These are phyloP conservation scores for Pigoraptor vietnamica DNA, from an alignment of 78 protist genomes.

Conservation along the genomic window DNA sequence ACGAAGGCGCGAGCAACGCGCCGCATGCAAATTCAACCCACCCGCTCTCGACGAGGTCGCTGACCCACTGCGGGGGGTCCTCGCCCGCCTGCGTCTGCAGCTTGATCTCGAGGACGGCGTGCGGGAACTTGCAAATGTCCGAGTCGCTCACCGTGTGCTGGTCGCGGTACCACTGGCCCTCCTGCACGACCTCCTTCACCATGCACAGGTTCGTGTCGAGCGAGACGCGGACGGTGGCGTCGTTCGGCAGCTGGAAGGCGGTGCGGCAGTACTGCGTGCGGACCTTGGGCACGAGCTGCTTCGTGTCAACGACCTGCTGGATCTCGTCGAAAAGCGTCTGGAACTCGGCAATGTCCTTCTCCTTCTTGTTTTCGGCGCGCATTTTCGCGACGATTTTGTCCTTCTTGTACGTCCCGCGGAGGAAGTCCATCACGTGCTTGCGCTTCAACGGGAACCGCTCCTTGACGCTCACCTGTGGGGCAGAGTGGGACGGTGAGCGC, in stretches of 20 bases:
- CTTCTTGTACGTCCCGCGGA: conserved; percentile 3
- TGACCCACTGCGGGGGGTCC: conserved; percentile 32
- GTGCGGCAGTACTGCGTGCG: conserved; percentile 43
- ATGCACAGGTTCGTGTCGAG: conserved; percentile 43
- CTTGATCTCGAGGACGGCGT: conserved; percentile 49
- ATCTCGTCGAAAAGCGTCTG: conserved; percentile 7
- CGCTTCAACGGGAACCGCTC: conserved; percentile 34
- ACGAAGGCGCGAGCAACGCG: too few relatives aligned
- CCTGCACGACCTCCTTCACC: not conserved
- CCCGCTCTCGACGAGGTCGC: conserved; percentile 16
- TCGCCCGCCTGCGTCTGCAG: conserved; percentile 17
- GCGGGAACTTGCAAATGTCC: conserved; percentile 26
- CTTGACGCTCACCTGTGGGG: conserved; percentile 30
- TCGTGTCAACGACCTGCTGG: not conserved
- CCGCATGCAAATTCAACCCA: conserved; percentile 10
- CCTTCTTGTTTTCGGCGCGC: not conserved
- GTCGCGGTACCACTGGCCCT: conserved; percentile 24
- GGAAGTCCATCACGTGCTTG: conserved; percentile 12
- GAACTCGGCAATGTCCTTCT: conserved; percentile 16
- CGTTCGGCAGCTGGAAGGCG: conserved; percentile 35
- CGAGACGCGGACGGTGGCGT: conserved; percentile 6
- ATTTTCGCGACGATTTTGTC: not conserved
- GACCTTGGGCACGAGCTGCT: conserved; percentile 24
- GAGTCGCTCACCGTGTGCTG: conserved; percentile 1
- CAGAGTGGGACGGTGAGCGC: too few relatives aligned